phyloP scores from a whole-genome alignment of 108 stramenopile species.

The Schizochytrium sp. region DNA sequence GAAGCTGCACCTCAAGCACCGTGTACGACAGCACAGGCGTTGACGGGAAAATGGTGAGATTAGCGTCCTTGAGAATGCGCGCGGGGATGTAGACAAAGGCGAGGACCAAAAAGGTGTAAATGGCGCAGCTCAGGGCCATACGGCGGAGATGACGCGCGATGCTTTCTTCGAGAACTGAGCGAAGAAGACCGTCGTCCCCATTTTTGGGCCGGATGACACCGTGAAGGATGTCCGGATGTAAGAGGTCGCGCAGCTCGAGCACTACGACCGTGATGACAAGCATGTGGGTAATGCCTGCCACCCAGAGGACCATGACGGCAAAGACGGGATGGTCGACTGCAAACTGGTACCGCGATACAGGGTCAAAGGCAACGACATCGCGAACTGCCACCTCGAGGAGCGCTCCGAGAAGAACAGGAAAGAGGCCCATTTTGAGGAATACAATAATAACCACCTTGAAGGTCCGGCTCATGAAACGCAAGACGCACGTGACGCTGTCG shows the following conservation, averaged over 20 bases:
- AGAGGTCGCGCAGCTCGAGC: background rate
- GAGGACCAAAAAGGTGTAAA: background rate
- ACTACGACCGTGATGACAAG: background rate
- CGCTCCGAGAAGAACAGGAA: background rate
- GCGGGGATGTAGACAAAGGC: background rate
- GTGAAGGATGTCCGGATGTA: slow-evolving; percentile 11
- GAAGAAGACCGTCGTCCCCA: background rate
- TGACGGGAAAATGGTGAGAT: background rate
- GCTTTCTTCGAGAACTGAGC: background rate
- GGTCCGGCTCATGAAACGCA: slow-evolving; percentile 2
- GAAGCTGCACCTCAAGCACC: background rate
- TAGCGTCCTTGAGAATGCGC: background rate
- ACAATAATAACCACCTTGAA: slow-evolving; percentile 17
- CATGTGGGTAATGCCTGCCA: slow-evolving; percentile 15
- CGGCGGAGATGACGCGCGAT: background rate
- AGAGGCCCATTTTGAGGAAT: slow-evolving; percentile 3
- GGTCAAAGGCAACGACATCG: background rate
- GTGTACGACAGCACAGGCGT: background rate
- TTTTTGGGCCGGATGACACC: background rate
- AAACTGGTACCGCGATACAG: background rate
- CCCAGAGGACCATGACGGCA: slow-evolving; percentile 10
- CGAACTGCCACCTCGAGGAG: background rate
- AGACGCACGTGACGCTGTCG: background rate
- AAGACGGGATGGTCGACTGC: slow-evolving; percentile 3
- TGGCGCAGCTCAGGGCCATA: background rate